Percentiles rank a stretch among this genome's conserved stretches.
phyloP scores from a whole-genome alignment of 2,329 filamentous ascomycete species.

The Acarospora socialis region DNA sequence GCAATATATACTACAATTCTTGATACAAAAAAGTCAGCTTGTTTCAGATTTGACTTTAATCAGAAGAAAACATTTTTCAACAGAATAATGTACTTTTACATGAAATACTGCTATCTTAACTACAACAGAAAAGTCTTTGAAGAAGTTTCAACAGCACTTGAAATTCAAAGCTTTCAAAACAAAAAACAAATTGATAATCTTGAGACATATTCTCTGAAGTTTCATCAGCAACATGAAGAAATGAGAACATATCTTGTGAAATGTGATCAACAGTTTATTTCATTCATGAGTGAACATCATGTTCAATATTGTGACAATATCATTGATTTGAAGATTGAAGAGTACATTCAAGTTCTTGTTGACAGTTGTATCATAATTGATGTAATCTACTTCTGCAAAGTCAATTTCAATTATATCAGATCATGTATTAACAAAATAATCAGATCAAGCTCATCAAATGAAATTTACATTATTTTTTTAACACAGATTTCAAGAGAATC shows the following conservation, averaged over 20 bases:
- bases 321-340: constrained; percentile 5
- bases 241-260: constrained; percentile 3
- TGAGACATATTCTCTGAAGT: constrained; percentile 5
- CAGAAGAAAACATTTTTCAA: constrained; percentile 4
- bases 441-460: constrained; percentile 1
- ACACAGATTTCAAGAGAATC: not conserved
- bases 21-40: constrained; percentile 13
- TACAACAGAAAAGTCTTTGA: constrained; percentile 6
- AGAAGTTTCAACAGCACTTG: constrained; percentile 2
- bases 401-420: constrained; percentile 4
- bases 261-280: constrained; percentile 5
- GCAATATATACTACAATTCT: constrained; percentile 17
- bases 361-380: constrained; percentile 8
- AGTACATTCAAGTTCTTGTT: constrained; percentile 4
- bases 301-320: constrained; percentile 5
- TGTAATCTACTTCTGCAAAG: constrained; percentile 4
- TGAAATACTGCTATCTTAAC: constrained; percentile 7
- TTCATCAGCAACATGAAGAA: constrained; percentile 6
- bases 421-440: constrained; percentile 4
- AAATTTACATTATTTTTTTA: too few species aligned
- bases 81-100: constrained; percentile 3
- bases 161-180: constrained; percentile 3
- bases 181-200: constrained; percentile 6
- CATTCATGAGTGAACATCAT: constrained; percentile 7
- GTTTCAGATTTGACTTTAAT: constrained; percentile 13